phyloP scores from a whole-genome alignment of 2,329 filamentous ascomycete genomes.

The Didymella lethalis region DNA sequence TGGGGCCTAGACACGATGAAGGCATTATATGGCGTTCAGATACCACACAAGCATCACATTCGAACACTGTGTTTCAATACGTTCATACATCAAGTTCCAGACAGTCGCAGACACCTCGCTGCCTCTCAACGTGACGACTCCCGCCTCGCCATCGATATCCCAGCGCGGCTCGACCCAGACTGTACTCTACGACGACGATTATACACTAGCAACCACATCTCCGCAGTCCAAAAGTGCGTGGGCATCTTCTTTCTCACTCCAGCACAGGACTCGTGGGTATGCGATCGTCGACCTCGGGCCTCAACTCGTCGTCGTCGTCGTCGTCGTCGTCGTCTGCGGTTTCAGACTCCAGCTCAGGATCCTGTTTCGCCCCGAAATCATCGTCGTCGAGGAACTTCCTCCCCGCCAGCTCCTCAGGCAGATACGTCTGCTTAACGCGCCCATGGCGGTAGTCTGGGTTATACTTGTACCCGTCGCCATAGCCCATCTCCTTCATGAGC shows the following conservation, averaged over 20 bases:
- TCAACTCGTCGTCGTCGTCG: slow-evolving; percentile 36
- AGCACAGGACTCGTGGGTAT: slow-evolving; percentile 12
- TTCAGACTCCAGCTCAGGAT: slow-evolving; percentile 55
- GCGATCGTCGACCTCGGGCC: slow-evolving; percentile 38
- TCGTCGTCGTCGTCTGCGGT: slow-evolving; percentile 11
- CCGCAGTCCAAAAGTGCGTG: background rate
- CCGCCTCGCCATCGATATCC: background rate
- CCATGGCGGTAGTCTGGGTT: slow-evolving; percentile 90
- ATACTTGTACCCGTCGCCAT: slow-evolving; percentile 93
- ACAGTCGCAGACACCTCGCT: background rate
- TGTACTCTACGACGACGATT: background rate
- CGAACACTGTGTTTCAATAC: background rate
- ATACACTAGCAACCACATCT: background rate
- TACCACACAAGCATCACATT: background rate
- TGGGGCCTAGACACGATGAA: slow-evolving; percentile 1
- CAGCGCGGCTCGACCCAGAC: background rate
- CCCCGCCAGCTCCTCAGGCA: slow-evolving; percentile 78
- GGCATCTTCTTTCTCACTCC: background rate
- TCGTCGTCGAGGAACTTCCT: slow-evolving; percentile 78
- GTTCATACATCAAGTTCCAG: too few relatives aligned
- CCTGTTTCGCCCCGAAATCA: slow-evolving; percentile 80
- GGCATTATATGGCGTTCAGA: slow-evolving; percentile 9
- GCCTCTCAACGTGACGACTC: background rate
- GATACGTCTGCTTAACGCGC: slow-evolving; percentile 83
- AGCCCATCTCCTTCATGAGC: slow-evolving; percentile 91